Percentiles rank a stretch among this genome's conserved stretches.
Conservation (phyloP, 192 early-diverging fungal species). For the Thamnidium elegans region DNA sequence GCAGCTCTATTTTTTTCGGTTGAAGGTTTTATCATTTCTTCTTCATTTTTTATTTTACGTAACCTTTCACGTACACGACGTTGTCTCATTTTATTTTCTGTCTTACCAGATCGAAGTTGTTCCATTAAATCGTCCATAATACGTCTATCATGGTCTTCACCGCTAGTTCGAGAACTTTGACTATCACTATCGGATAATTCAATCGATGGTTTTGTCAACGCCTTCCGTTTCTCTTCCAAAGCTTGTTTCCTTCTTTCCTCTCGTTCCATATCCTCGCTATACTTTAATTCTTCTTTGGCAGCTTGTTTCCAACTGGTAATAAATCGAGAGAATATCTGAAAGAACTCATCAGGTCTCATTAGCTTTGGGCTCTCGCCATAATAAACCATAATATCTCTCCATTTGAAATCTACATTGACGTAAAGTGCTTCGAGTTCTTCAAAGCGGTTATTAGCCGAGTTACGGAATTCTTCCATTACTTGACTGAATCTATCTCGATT, state of each 20-base stretch:
- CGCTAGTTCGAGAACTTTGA: background rate
- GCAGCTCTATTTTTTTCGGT: background rate
- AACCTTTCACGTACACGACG: constrained; percentile 1
- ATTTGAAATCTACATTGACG: constrained; percentile 61
- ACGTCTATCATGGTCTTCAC: constrained; percentile 51
- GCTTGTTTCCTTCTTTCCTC: constrained; percentile 1
- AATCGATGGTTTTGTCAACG: background rate
- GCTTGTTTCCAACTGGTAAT: background rate
- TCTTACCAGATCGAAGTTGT: constrained; percentile 59
- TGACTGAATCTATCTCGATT: constrained; percentile 59
- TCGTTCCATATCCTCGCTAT: background rate
- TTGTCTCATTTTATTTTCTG: constrained; percentile 38
- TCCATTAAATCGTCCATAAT: constrained; percentile 75
- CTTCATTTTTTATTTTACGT: background rate
- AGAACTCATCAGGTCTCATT: constrained; percentile 2
- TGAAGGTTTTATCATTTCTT: background rate
- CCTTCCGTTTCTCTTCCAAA: background rate
- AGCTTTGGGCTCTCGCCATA: constrained; percentile 45
- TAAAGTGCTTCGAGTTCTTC: constrained; percentile 55
- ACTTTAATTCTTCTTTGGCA: background rate
- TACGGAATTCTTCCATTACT: constrained; percentile 62
- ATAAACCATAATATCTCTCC: constrained; percentile 61
- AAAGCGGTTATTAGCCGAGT: constrained; percentile 56
- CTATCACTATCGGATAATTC: background rate
- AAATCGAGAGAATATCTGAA: background rate